Base-by-base conservation (phyloP, 2,329 filamentous ascomycete genomes). In the Metarhizium album region DNA sequence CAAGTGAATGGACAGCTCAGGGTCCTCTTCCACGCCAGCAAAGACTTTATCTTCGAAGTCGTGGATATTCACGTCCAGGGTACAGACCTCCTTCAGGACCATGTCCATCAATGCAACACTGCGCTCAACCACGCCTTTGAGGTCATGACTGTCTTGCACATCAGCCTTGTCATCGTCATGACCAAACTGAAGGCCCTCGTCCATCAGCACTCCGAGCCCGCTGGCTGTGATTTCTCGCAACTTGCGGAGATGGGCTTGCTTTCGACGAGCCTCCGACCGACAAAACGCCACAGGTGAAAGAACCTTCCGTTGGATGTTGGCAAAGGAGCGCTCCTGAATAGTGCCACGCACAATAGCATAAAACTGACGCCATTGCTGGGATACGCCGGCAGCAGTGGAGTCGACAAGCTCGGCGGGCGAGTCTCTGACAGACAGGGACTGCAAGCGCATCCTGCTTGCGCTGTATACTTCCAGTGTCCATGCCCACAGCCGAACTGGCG, bases 31-130 rank as follows among this genome's bases (percentile, higher is more conserved):
- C 4, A 86, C 76, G 45, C 75, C 78, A 4, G 74, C 72, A 62
- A 84, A 84, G 14, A 84, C 79, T 52, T 74, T 78, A 59, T 84
- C 80, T 62, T 85, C 82, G 53, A 84, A 84, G 24, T 83, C 80
- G 16, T 73, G 68, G 7, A 83, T 73, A n/a, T 72, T 76, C 31
- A 79, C 72, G 46, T 87, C 82, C 40, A 86, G 67, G 22, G 77
- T 72, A 45, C 80, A 79, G 18, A 87, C 81, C 58, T 89, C 86
- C 27, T 78, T 79, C 5, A 95, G 76, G 20, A 97, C 84, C 60
- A 85, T 86, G 60, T 94, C 87, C 78, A 97, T 94, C 29, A 96
- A 71, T 22, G 83, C 81, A 43, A 96, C 84, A 58, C 86, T 94
- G 51, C 84, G 81, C 57, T 87, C 84, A 20, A 96, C 81, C 11